Evolutionary conservation across 768 basidiomycete species (phyloP).

Genomic region (Kwoniella mangroviensis): DNA sequence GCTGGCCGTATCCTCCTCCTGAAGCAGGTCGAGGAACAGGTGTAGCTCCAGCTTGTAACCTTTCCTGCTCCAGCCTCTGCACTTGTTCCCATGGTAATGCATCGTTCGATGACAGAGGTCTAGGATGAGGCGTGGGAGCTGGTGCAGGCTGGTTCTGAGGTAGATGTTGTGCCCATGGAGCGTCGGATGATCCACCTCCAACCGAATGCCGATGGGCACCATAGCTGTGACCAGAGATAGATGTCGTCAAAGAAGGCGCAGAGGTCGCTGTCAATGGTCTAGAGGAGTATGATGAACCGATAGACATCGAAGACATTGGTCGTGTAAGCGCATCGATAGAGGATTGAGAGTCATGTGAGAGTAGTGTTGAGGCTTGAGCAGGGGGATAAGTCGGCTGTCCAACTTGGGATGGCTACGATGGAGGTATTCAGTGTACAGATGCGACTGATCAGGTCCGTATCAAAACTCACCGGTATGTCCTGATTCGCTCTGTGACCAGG

Average conservation of each 20-base stretch:
- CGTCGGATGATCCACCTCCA: conserved; percentile 31
- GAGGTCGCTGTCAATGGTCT: conserved; percentile 31
- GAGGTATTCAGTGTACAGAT: background rate
- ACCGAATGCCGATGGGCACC: conserved; percentile 46
- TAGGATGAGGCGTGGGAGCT: conserved; percentile 30
- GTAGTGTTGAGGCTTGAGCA: background rate
- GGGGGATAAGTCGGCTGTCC: conserved; percentile 22
- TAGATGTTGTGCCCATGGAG: conserved; percentile 39
- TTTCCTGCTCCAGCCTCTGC: conserved; percentile 23
- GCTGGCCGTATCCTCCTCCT: conserved; percentile 20
- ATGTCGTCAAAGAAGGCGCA: conserved; percentile 15
- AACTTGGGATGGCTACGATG: background rate
- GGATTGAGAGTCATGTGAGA: conserved; percentile 4
- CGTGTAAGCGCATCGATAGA: conserved; percentile 42
- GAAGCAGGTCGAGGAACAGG: conserved; percentile 39
- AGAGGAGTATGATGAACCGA: conserved; percentile 29
- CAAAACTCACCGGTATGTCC: conserved; percentile 38
- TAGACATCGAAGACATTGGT: conserved; percentile 46
- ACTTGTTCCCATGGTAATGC: conserved; percentile 25
- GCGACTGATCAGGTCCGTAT: no score
- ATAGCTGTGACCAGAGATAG: conserved; percentile 20
- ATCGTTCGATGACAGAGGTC: conserved; percentile 39
- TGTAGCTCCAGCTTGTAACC: conserved; percentile 21
- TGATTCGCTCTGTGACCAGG: conserved; percentile 39
- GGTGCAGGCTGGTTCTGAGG: conserved; percentile 37